These are phyloP conservation scores for Trifolium pratense DNA, from an alignment of 306 rosid genomes.

Conservation along the genomic window DNA sequence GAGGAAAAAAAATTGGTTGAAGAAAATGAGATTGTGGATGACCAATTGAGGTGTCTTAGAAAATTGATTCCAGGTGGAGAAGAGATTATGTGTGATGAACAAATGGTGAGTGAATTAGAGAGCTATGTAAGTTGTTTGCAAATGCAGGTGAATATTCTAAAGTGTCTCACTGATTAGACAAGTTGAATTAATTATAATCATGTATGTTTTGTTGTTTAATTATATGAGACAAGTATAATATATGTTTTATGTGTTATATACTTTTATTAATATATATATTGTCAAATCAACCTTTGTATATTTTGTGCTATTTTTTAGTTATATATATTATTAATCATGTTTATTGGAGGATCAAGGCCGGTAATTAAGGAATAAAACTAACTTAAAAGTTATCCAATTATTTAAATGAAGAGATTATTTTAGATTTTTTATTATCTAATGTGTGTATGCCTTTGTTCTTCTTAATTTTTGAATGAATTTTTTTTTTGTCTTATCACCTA, in stretches of 20 bases:
- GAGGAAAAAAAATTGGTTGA: background rate
- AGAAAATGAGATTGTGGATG: conserved; percentile 30
- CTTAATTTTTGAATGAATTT: too few species aligned
- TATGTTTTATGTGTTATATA: background rate
- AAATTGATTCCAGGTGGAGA: conserved; percentile 75
- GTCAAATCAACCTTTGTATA: background rate
- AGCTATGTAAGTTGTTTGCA: conserved; percentile 73
- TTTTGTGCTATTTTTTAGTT: too few species aligned
- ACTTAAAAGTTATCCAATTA: too few species aligned
- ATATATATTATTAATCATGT: background rate
- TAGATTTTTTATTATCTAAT: too few species aligned
- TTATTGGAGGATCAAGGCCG: too few species aligned
- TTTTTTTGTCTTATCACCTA: too few species aligned
- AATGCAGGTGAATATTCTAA: conserved; percentile 77
- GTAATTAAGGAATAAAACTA: too few species aligned
- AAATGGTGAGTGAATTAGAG: conserved; percentile 59
- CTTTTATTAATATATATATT: background rate
- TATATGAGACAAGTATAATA: conserved; percentile 2
- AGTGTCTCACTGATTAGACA: conserved; percentile 47
- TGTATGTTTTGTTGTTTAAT: background rate
- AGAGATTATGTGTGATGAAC: conserved; percentile 46
- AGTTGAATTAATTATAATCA: conserved; percentile 19
- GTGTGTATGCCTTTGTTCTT: too few species aligned
- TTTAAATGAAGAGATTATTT: too few species aligned
- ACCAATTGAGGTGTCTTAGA: conserved; percentile 47